phyloP scores from a whole-genome alignment of 1,284 basidiomycete genomes.

The Ganoderma leucocontextum region DNA sequence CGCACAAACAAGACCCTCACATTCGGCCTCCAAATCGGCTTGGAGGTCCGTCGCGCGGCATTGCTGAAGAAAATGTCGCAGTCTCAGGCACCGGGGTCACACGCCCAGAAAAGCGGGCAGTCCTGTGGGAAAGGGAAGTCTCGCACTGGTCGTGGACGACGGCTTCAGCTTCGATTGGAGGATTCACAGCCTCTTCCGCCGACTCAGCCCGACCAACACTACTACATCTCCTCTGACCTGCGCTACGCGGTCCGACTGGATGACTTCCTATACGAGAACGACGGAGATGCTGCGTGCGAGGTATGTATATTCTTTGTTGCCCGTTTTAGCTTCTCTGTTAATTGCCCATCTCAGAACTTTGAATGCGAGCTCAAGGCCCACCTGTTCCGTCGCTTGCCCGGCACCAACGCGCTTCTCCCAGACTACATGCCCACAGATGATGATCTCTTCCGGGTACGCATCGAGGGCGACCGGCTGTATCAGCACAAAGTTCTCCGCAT shows the following conservation, averaged over 20 bases:
- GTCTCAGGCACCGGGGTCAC: too few relatives aligned
- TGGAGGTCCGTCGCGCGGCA: conserved; percentile 12
- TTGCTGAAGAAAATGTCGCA: neutral
- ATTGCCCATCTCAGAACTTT: conserved; percentile 1
- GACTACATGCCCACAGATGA: neutral
- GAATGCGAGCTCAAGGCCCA: neutral
- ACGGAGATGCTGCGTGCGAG: neutral
- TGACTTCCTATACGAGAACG: neutral
- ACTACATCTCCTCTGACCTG: neutral
- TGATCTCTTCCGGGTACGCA: conserved; percentile 10
- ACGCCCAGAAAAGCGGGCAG: too few relatives aligned
- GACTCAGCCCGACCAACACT: neutral
- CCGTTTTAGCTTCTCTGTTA: too few relatives aligned
- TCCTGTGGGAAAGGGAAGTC: too few relatives aligned
- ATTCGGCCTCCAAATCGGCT: conserved; percentile 37
- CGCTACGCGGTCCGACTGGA: neutral
- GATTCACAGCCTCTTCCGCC: neutral
- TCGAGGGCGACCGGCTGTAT: conserved; percentile 42
- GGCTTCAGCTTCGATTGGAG: neutral
- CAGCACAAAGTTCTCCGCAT: conserved; percentile 36
- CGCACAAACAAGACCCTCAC: conserved; percentile 40
- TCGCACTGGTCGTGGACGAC: too few relatives aligned
- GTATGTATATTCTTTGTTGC: neutral
- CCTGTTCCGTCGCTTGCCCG: neutral
- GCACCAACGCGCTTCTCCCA: neutral